Conservation (phyloP, 345 rosid genomes). For the Alliaria petiolata region DNA sequence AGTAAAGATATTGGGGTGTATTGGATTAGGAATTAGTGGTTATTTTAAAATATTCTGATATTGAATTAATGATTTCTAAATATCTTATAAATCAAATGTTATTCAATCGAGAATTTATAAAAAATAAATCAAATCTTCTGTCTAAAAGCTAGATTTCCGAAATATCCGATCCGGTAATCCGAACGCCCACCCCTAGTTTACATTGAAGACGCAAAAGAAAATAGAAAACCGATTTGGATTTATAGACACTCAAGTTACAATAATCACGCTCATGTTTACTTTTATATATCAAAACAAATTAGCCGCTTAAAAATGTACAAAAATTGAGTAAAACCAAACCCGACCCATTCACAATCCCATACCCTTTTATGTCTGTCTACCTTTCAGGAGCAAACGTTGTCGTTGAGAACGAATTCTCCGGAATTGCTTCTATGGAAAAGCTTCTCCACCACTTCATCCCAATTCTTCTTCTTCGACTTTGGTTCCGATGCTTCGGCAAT, state of each 20-base stretch:
- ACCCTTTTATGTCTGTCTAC: neutral
- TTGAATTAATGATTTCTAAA: too few relatives aligned
- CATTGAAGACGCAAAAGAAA: too few relatives aligned
- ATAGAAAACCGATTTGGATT: neutral
- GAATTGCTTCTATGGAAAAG: slow-evolving; percentile 50
- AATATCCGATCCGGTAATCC: too few relatives aligned
- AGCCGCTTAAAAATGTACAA: neutral
- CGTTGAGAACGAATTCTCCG: slow-evolving; percentile 32
- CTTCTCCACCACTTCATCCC: slow-evolving; percentile 71
- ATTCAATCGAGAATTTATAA: too few relatives aligned
- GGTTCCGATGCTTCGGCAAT: slow-evolving; percentile 16
- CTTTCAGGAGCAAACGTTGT: slow-evolving; percentile 16
- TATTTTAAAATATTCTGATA: too few relatives aligned
- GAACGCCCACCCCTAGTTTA: too few relatives aligned
- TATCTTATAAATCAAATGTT: too few relatives aligned
- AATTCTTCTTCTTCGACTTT: slow-evolving; percentile 34
- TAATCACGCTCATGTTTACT: neutral
- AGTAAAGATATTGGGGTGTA: too few relatives aligned
- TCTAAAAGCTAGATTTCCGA: too few relatives aligned
- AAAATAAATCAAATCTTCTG: too few relatives aligned
- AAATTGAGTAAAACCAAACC: neutral
- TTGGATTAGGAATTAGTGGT: too few relatives aligned
- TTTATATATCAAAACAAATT: neutral
- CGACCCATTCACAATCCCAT: neutral
- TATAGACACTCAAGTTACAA: neutral